Base-by-base conservation (phyloP, 441 rosid genomes). In the Populus hybrid region DNA sequence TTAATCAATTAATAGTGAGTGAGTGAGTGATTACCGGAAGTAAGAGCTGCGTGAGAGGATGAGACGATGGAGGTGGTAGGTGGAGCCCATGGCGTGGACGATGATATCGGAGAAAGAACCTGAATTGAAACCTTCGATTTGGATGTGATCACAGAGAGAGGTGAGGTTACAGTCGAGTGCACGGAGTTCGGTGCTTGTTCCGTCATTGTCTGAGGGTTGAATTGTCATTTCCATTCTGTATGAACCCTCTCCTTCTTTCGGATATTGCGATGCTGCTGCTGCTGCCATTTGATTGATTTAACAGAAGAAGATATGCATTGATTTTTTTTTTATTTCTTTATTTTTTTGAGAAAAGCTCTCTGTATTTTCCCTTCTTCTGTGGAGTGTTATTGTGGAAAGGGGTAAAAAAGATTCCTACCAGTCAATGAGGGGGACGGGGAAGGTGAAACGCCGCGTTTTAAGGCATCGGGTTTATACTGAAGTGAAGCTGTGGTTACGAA, bases 31-130 rank as follows among this genome's bases (percentile, higher is more conserved):
- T 24, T 32, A 91, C 99, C 99, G 91, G 91, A 95, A 95, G 86
- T 93, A 95, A n/a, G 99, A 86, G 85, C 97, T 95, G 54, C 97
- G 95, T 77, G 98, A 95, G 80, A 95, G 90, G 81, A 95, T 91
- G 30, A 95, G 84, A 50, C 99, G 99, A 74, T 95, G 99, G 87
- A 95, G 97, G 80, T 81, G 93, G 80, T 87, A 95, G 75, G 91
- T 89, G 83, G 97, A 87, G 70, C 95, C 98, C 95, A 91, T 92
- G 76, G 94, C 89, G 23, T 89, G 89, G 57, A 95, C 93, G 75
- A 93, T 86, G 81, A 95, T 85, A 75, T 95, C 99, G 79, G 99
- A 95, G 86, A 95, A 95, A 4, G 96, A 79, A 30, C 99, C 96
- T 38, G 94, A 84, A 69, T 86, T 87, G 83, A 95, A 95, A 40